Conservation (phyloP, 306 rosid species). For the Pterocarpus santalinus region DNA sequence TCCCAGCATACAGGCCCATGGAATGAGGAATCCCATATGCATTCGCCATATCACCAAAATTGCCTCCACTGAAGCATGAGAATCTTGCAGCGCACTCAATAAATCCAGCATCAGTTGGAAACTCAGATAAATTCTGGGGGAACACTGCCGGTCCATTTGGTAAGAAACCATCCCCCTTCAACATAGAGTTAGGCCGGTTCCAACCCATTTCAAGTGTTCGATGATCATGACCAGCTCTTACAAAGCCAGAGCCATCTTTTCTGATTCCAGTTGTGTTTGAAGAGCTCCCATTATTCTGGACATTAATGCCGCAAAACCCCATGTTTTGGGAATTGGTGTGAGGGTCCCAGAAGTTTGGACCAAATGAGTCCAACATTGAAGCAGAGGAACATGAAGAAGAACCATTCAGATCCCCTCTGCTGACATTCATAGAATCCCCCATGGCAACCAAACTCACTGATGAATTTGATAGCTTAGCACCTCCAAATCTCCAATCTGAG, state of each 20-base stretch:
- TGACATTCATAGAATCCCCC: constrained; percentile 58
- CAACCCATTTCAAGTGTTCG: constrained; percentile 73
- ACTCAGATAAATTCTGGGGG: constrained; percentile 77
- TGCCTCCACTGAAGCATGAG: constrained; percentile 82
- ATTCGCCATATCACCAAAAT: constrained; percentile 62
- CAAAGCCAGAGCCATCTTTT: constrained; percentile 61
- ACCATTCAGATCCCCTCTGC: constrained; percentile 69
- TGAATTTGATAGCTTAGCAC: constrained; percentile 62
- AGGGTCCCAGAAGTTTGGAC: constrained; percentile 72
- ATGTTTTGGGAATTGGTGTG: constrained; percentile 61
- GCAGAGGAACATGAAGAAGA: constrained; percentile 75
- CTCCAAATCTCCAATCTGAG: constrained; percentile 81
- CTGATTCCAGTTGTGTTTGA: constrained; percentile 57
- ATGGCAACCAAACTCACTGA: constrained; percentile 63
- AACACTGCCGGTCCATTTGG: constrained; percentile 64
- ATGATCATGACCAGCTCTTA: constrained; percentile 63
- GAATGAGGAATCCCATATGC: constrained; percentile 72
- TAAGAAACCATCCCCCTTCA: constrained; percentile 54
- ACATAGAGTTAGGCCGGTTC: constrained; percentile 42
- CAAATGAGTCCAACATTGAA: constrained; percentile 75
- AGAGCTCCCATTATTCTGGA: constrained; percentile 56
- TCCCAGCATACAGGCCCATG: constrained; percentile 53
- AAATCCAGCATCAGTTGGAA: constrained; percentile 88
- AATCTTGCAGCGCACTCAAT: constrained; percentile 93
- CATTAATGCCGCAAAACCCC: constrained; percentile 69